Evolutionary conservation across 1,284 basidiomycete species (phyloP), one percentile per base, ranked within the genome.

Genomic region (Naganishia albida): DNA sequence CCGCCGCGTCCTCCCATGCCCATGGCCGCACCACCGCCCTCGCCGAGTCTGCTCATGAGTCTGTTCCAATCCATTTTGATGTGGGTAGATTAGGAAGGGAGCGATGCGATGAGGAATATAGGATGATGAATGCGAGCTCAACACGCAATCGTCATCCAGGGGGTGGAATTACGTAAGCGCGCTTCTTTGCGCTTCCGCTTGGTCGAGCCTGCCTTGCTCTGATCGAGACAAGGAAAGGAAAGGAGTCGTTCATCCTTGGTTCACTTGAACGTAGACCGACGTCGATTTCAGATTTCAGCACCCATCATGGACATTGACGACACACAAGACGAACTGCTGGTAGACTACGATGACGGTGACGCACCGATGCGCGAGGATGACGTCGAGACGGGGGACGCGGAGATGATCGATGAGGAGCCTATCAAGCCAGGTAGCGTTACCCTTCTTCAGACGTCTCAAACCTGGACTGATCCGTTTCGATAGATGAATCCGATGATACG

Each of bases 41-140:
- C 52, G 46, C 55, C 68, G 64, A 70, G 67, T 18, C 57, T 55
- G 16, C 67, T 70, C 62, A 72, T 70, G 10, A 72, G 67, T 20
- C 39, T 66, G 68, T 15, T 64, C 65, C 10, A 63, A 38, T 60
- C 57, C 57, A 60, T 60, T 15, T 7, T 64, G 3, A 46, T 50
- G n/a, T 60, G 54, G 26, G 20, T n/a, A 12, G 7, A 25, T 16
- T 26, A 16, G 25, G 40, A 28, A 2, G 23, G 1, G 15, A 34
- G 42, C 13, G 42, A 30, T 7, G 15, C 16, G 34, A 20, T 7
- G 2, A 13, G n/a, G 18, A 18, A 30, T n/a, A 34, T 34, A 52
- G 34, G 44, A 20, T 38, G 23, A 50, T 39, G 55, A 46, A 43
- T 26, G 54, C n/a, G 43, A 8, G 54, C 26, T 43, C 43, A 49